A percentile compares a stretch with the other conserved stretches of the same genome.
These are phyloP conservation scores for Erodium maritimum DNA, from an alignment of 345 rosid genomes.

Conservation along the genomic window DNA sequence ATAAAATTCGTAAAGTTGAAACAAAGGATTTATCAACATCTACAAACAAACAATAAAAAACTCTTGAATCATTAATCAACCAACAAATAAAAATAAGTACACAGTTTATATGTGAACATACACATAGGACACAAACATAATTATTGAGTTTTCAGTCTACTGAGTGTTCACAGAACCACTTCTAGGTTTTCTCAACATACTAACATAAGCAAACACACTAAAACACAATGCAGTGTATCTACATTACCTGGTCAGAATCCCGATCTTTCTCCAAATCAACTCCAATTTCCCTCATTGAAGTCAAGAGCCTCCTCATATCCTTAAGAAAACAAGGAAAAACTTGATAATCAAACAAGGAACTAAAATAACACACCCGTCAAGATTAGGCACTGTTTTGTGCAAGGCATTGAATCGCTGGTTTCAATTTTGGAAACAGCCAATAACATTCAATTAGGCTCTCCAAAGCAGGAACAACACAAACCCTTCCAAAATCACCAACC, in stretches of 20 bases:
- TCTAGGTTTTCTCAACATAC: neutral
- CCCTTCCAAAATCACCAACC: neutral
- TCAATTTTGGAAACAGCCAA: neutral
- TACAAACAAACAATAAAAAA: too few relatives aligned
- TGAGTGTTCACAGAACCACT: neutral
- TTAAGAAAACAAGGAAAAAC: conserved; percentile 11
- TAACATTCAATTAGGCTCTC: neutral
- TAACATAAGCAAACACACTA: neutral
- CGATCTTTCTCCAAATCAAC: conserved; percentile 65
- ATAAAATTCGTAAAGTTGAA: too few relatives aligned
- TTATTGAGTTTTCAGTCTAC: neutral
- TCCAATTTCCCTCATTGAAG: conserved; percentile 54
- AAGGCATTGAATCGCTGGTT: neutral
- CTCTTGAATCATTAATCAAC: too few relatives aligned
- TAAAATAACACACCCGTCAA: neutral
- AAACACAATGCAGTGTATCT: neutral
- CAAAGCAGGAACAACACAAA: neutral
- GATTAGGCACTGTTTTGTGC: neutral
- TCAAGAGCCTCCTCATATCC: conserved; percentile 64
- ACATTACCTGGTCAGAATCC: conserved; percentile 46
- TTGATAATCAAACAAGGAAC: neutral
- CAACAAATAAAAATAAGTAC: too few relatives aligned
- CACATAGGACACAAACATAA: neutral
- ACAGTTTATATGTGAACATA: too few relatives aligned
- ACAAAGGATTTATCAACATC: too few relatives aligned